Evolutionary conservation across 176 grass and related monocot species (phyloP).

Genomic region (Triticum turgidum): DNA sequence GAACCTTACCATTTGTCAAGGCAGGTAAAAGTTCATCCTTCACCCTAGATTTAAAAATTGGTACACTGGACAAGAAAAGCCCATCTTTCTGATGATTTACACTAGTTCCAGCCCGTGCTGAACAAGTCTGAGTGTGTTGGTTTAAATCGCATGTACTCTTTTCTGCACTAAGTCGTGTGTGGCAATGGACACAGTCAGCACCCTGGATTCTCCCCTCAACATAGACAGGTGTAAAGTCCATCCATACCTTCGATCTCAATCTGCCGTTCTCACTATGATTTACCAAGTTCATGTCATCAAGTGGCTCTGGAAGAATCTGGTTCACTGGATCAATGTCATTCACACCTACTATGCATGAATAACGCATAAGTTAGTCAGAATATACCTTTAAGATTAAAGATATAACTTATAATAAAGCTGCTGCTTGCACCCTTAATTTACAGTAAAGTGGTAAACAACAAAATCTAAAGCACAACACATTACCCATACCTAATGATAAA

Average conservation of each 20-base stretch:
- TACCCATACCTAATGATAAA: background rate
- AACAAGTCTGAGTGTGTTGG: conserved; percentile 40
- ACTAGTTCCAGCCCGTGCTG: conserved; percentile 29
- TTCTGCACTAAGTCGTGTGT: conserved; percentile 49
- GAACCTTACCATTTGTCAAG: conserved; percentile 60
- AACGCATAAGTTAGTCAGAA: conserved; percentile 20
- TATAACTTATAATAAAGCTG: background rate
- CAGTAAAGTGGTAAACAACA: background rate
- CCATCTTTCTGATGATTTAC: conserved; percentile 29
- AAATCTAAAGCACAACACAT: conserved; percentile 13
- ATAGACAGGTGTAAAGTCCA: conserved; percentile 50
- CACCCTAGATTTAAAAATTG: conserved; percentile 33
- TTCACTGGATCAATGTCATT: conserved; percentile 33
- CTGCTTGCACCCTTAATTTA: conserved; percentile 1
- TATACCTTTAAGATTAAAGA: conserved; percentile 4
- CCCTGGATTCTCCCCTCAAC: conserved; percentile 48
- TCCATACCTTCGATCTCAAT: conserved; percentile 54
- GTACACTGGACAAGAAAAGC: conserved; percentile 25
- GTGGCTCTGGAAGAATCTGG: conserved; percentile 41
- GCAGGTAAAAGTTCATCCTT: conserved; percentile 55
- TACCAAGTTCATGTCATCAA: conserved; percentile 31
- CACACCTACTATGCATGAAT: conserved; percentile 20
- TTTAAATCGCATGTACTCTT: conserved; percentile 54
- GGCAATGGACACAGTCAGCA: conserved; percentile 51
- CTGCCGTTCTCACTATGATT: conserved; percentile 42